Conservation (phyloP, 73 alveolate species). For the Paraurostyla sp. region DNA sequence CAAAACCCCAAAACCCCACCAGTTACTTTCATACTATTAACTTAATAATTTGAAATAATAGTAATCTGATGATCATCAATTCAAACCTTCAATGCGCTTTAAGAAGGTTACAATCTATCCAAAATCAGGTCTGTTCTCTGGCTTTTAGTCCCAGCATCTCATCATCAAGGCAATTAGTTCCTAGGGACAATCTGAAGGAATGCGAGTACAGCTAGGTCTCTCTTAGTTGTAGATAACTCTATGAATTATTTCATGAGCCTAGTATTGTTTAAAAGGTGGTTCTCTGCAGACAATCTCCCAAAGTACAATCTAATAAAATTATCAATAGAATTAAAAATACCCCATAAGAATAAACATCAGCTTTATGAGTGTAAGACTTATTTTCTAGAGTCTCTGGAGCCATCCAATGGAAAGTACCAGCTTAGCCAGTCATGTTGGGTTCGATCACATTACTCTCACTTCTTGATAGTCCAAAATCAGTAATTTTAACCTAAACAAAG, state of each 20-base stretch:
- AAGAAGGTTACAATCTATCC: constrained; percentile 78
- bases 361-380: constrained; percentile 92
- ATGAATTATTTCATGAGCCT: constrained; percentile 37
- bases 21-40: too few species aligned
- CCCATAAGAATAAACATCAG: constrained; percentile 98
- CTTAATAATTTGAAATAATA: too few species aligned
- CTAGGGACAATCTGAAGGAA: constrained; percentile 87
- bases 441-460: constrained; percentile 72
- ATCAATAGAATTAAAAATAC: constrained; percentile 39
- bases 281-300: constrained; percentile 95
- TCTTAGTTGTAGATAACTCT: constrained; percentile 60
- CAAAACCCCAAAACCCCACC: too few species aligned
- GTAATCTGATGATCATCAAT: too few species aligned
- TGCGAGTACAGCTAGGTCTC: constrained; percentile 83
- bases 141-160: constrained; percentile 92
- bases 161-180: constrained; percentile 76
- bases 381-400: constrained; percentile 97
- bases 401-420: constrained; percentile 97
- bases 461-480: constrained; percentile 97
- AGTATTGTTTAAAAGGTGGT: constrained; percentile 79
- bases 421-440: constrained; percentile 80
- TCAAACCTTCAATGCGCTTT: too few species aligned
- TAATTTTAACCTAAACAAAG: constrained; percentile 86
- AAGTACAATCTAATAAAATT: constrained; percentile 81
- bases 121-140: constrained; percentile 89